Evolutionary conservation across 805 yeast species (phyloP), one percentile per base, ranked within the genome.

Genomic region (Tetrapisispora phaffii): DNA sequence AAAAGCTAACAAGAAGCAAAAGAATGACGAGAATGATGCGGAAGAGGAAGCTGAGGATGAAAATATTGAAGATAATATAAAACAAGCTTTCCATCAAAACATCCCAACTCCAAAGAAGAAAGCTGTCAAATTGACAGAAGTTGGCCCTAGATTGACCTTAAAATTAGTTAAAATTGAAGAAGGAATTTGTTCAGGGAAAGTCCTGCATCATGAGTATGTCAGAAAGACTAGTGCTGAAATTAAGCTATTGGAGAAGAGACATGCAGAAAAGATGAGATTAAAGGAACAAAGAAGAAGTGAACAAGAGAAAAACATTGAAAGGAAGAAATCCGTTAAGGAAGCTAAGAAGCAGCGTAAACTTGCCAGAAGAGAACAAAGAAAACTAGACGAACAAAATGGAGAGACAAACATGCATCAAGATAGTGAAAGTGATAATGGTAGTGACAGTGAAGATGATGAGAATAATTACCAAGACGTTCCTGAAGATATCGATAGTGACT

Each of bases 81-180:
- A 33, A 33, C 35, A 33, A 17, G 21, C 20, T 17, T 33, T 7
- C 19, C 12, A 17, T 15, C 52, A 51, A 17, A 50, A 54, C n/a
- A 54, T 43, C 34, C 50, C 35, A 55, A 60, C 41, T 9, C 59
- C 65, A 24, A 70, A 67, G 44, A 88, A 87, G 65, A 78, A 85
- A 57, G 97, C 98, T 1, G 85, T 93, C 54, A 89, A 87, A 62
- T 71, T 93, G 42, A 85, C 90, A 1, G 98, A 93, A 64, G 69
- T 90, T 41, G 98, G 98, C 0, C 98, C 98, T 32, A 75, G 98
- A 52, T 66, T 93, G 64, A 78, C 76, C 53, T 69, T 93, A 64
- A 71, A 79, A 42, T 69, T 93, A 47, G 69, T 82, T 41, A 93
- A 93, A 68, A 85, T 93, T 44, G 97, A 90, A 66, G 97, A 90